Evolutionary conservation across 202 grass and related monocot species (phyloP).

Genomic region (Setaria viridis): DNA sequence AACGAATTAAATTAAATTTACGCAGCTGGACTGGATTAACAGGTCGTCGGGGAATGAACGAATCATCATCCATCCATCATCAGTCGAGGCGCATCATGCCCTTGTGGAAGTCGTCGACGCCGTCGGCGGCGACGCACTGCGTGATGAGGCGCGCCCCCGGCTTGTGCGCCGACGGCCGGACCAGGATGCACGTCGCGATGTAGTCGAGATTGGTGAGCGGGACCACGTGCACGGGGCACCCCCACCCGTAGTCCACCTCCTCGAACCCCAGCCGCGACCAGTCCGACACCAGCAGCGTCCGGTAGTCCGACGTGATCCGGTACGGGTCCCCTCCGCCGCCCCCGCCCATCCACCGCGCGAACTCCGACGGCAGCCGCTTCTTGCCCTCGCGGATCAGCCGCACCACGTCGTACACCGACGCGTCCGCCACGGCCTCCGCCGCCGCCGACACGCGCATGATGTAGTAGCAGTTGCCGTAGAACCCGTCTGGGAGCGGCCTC

Average conservation of each 20-base stretch:
- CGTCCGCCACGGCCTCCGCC: constrained; percentile 47
- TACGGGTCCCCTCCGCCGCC: constrained; percentile 59
- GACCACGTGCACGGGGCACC: constrained; percentile 80
- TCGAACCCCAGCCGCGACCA: constrained; percentile 89
- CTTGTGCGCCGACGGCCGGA: constrained; percentile 70
- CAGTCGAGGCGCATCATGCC: constrained; percentile 81
- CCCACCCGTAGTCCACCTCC: constrained; percentile 96
- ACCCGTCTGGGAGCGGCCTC: constrained; percentile 51
- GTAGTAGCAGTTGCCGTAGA: constrained; percentile 96
- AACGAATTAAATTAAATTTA: constrained; percentile 40
- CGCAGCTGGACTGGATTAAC: neutral
- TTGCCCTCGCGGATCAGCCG: constrained; percentile 70
- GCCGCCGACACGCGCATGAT: constrained; percentile 78
- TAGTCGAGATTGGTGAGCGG: constrained; percentile 91
- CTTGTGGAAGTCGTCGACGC: constrained; percentile 63
- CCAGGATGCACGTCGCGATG: constrained; percentile 93
- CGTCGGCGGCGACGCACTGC: constrained; percentile 72
- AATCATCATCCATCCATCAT: neutral
- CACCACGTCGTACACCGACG: constrained; percentile 67
- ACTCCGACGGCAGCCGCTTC: constrained; percentile 65
- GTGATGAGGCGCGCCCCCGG: constrained; percentile 87
- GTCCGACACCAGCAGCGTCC: constrained; percentile 85
- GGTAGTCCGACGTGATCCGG: constrained; percentile 79
- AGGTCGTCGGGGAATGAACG: neutral
- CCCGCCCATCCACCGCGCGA: constrained; percentile 65